Evolutionary conservation across 345 rosid species (phyloP).

Genomic region (Cochlearia excelsa): DNA sequence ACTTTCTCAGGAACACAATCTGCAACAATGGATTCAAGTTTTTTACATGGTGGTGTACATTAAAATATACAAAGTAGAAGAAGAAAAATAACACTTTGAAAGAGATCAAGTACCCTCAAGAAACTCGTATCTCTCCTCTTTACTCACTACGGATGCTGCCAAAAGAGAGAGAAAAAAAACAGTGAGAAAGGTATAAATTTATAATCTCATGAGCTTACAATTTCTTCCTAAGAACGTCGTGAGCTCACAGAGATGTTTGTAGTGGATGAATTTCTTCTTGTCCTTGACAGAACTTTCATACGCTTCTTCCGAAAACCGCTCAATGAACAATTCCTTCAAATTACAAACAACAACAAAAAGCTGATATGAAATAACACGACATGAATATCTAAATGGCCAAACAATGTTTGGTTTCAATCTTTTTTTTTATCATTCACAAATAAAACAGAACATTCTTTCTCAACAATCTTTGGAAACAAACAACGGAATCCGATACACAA

Average conservation of each 20-base stretch:
- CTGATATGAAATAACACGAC: too few species aligned
- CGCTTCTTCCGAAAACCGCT: slow-evolving; percentile 61
- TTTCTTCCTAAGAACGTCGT: too few species aligned
- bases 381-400: too few species aligned
- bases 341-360: background rate
- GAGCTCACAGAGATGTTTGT: slow-evolving; percentile 68
- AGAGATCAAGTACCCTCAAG: slow-evolving; percentile 58
- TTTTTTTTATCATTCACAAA: too few species aligned
- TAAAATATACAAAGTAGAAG: background rate
- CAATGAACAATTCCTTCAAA: slow-evolving; percentile 70
- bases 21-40: slow-evolving; percentile 22
- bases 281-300: slow-evolving; percentile 48
- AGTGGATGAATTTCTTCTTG: slow-evolving; percentile 57
- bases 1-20: slow-evolving; percentile 79
- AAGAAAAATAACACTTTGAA: background rate
- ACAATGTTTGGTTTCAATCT: too few species aligned
- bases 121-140: slow-evolving; percentile 62
- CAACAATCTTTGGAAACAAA: too few species aligned
- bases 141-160: slow-evolving; percentile 63
- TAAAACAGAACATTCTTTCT: too few species aligned
- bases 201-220: too few species aligned
- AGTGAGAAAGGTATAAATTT: background rate
- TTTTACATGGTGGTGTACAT: background rate
- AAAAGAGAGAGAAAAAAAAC: slow-evolving; percentile 25
- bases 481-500: too few species aligned